phyloP scores from a whole-genome alignment of 2,329 filamentous ascomycete species.

The Phialemonium atrogriseum region DNA sequence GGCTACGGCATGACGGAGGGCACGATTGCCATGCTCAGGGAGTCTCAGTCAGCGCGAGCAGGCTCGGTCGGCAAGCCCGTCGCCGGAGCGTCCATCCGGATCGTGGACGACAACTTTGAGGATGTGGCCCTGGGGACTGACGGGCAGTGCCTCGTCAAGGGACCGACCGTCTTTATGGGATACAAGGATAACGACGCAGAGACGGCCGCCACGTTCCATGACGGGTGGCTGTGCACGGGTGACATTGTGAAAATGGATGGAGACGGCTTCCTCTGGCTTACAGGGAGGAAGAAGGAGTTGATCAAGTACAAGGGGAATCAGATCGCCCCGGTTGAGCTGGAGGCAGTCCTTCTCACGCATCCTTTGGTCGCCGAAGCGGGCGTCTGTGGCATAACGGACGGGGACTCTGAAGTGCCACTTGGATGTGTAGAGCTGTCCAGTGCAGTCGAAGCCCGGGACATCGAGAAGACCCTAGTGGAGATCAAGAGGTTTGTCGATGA shows the following conservation, averaged over 20 bases:
- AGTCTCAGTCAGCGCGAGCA: too few relatives aligned
- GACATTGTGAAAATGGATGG: conserved; percentile 19
- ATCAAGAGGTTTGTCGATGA: conserved; percentile 17
- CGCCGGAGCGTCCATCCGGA: too few relatives aligned
- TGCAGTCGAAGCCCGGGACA: conserved; percentile 1
- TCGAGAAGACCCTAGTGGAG: conserved; percentile 7
- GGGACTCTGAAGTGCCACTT: conserved; percentile 18
- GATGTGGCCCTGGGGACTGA: conserved; percentile 18
- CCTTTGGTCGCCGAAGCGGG: conserved; percentile 18
- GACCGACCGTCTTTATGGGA: conserved; percentile 17
- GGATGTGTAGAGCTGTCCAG: conserved; percentile 17
- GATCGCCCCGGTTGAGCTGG: conserved; percentile 23
- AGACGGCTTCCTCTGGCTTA: conserved; percentile 21
- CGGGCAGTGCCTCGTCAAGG: conserved; percentile 18
- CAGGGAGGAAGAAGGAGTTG: conserved; percentile 22
- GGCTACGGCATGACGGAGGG: too few relatives aligned
- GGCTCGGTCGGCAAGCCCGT: too few relatives aligned
- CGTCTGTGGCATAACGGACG: conserved; percentile 19
- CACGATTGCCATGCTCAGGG: too few relatives aligned
- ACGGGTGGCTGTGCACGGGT: conserved; percentile 22
- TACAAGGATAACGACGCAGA: conserved; percentile 19
- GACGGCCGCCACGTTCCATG: conserved; percentile 13
- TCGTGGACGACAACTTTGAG: conserved; percentile 19
- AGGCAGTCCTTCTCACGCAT: conserved; percentile 18
- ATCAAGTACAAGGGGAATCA: conserved; percentile 23